Base-by-base conservation (phyloP, 139 green algal genomes). In the Micractinium sp. region DNA sequence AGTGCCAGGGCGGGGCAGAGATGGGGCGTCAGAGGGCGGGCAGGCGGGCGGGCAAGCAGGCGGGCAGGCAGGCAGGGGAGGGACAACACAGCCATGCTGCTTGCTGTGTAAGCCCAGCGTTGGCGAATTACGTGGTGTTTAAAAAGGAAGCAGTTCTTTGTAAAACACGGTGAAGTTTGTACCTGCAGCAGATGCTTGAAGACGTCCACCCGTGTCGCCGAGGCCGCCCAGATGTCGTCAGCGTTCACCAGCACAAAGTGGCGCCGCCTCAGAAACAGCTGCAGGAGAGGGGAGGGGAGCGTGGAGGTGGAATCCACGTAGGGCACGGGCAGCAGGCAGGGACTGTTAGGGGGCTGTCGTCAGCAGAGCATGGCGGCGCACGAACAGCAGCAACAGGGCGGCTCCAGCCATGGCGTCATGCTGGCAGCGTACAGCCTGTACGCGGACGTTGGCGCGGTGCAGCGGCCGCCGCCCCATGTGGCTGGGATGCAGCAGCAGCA, bases 141-240 rank as follows among this genome's bases (percentile, higher is more conserved):
- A n/a, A n/a, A n/a, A n/a, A n/a, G n/a, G n/a, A n/a, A n/a, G 66
- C 66, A 74, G 16, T 4, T 18, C 15, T 74, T 74, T 22, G 66
- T 22, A 27, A 12, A 29, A 18, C 19, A n/a, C 66, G 15, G 4
- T 31, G 19, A 18, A n/a, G 4, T 18, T 12, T 4, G 16, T 39
- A 83, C 78, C 78, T 83, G 23, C 4, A 83, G 4, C 39, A 83
- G 78, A 41, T 41, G 61, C 41, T 36, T 83, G 78, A 38, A 83
- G 23, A 83, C 23, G 78, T 83, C 78, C 25, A 83, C 78, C 3
- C 78, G 39, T 0, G 78, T 12, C 39, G 22, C 53, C 38, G 38
- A 36, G 78, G 25, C 39, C 7, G 78, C 39, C 78, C 78, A 83
- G 0, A 36, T 19, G 12, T n/a, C 41, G 25, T 83, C 78, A 1